These are phyloP conservation scores for Penicillium frequentans DNA, from an alignment of 2,329 filamentous ascomycete species.

Conservation along the genomic window DNA sequence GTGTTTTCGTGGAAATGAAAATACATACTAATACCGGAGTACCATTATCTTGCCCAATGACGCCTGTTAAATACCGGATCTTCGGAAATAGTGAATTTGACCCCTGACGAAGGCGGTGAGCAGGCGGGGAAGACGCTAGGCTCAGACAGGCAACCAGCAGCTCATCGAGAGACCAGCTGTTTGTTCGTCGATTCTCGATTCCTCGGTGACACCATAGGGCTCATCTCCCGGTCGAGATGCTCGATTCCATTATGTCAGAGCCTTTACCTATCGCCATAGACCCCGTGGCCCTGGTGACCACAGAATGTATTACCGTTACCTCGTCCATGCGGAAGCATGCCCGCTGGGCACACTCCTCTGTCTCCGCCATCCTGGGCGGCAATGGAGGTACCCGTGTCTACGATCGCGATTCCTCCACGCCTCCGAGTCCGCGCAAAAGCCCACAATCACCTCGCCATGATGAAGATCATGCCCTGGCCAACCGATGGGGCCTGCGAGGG, in stretches of 20 bases:
- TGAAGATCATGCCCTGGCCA: conserved; percentile 59
- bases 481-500: conserved; percentile 88
- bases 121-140: conserved; percentile 24
- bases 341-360: conserved; percentile 92
- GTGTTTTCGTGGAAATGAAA: background rate
- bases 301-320: conserved; percentile 98
- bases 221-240: conserved; percentile 22
- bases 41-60: background rate
- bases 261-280: conserved; percentile 77
- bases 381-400: conserved; percentile 49
- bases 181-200: conserved; percentile 18
- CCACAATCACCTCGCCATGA: conserved; percentile 28
- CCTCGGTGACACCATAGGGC: conserved; percentile 22
- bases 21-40: background rate
- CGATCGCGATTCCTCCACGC: conserved; percentile 44
- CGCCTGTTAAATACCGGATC: background rate
- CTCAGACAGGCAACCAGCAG: conserved; percentile 26
- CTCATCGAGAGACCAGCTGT: conserved; percentile 28
- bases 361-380: conserved; percentile 90
- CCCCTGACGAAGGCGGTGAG: conserved; percentile 27
- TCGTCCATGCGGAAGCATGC: conserved; percentile 98
- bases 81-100: background rate
- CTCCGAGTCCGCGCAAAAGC: conserved; percentile 34
- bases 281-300: conserved; percentile 89
- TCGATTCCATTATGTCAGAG: conserved; percentile 33